phyloP scores from a whole-genome alignment of 2,329 filamentous ascomycete species.

The Eutypa lata region DNA sequence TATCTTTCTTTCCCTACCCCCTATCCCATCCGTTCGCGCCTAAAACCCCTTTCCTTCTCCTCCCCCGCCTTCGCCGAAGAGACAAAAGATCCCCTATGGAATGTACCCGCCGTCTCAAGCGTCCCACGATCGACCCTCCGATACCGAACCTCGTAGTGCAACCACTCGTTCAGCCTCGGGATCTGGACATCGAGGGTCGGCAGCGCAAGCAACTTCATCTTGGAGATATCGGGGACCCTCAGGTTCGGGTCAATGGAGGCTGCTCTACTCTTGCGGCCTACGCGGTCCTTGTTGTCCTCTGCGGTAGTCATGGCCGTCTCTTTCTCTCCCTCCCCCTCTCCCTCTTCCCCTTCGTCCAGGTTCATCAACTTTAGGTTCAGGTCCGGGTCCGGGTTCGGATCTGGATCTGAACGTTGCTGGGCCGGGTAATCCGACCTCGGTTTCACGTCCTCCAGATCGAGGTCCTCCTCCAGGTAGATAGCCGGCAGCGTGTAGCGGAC shows the following conservation, averaged over 20 bases:
- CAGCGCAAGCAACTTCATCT: conserved; percentile 46
- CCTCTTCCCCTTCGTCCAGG: no score
- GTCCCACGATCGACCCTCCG: conserved; percentile 44
- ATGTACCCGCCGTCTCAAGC: conserved; percentile 24
- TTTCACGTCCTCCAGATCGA: conserved; percentile 17
- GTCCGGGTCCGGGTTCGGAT: background rate
- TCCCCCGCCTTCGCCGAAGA: background rate
- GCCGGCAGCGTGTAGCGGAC: conserved; percentile 54
- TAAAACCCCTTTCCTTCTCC: background rate
- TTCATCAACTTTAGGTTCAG: no score
- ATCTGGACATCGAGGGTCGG: conserved; percentile 49
- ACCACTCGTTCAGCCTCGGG: conserved; percentile 45
- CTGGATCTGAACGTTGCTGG: background rate
- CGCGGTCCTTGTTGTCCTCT: no score
- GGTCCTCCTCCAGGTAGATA: conserved; percentile 44
- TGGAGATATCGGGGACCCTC: conserved; percentile 10
- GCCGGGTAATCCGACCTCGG: conserved; percentile 16
- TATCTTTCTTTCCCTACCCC: no score
- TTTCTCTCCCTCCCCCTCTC: no score
- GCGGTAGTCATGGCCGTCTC: no score
- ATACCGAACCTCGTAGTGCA: conserved; percentile 49
- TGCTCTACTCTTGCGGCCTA: background rate
- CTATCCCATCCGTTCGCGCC: background rate
- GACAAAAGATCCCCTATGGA: conserved; percentile 11
- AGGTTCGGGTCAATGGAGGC: conserved; percentile 6